Evolutionary conservation across 306 rosid genomes (phyloP), one percentile per base, ranked within the genome.

Genomic region (Neltuma alba): DNA sequence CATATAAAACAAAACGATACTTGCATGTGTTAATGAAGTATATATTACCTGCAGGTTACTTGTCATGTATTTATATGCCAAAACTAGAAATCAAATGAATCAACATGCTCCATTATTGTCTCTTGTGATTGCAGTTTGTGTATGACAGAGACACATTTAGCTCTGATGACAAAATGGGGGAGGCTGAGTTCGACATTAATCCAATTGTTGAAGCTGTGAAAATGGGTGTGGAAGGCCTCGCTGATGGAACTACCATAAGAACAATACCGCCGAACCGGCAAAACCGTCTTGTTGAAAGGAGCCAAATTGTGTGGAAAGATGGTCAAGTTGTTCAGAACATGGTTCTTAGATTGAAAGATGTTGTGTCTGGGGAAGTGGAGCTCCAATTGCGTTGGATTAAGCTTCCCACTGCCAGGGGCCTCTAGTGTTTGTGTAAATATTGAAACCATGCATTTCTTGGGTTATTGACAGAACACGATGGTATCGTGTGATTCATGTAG

Each of bases 161-260:
- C 60, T 42, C 88, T 1, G 98, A 94, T 66, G 98, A 94, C 83
- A 90, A 81, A 84, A 92, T 94, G 98, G 98, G 98, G n/a, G 92
- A 92, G n/a, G 96, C 96, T 7, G 94, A 90, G 80, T 89, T 94
- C 78, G 83, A 50, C 11, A 85, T 88, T 13, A 81, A 81, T 10
- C 84, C 88, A 0, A 88, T 89, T 34, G 3, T 88, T 6, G 80
- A 88, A 60, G 96, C 85, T 1, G 21, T 87, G 7, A 85, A 72
- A 86, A 82, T 81, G 90, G 57, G 71, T 0, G 50, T 80, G 67
- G 67, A 63, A 72, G 84, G 85, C 65, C 83, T 90, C 18, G 84
- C 88, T 3, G 80, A 82, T 18, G 92, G 88, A 54, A 88, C 94
- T 0, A 20, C 23, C 23, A 50, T 50, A n/a, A n/a, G n/a, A n/a